Base-by-base conservation (phyloP, 352 stramenopile genomes). In the Thalassiosira mediterranea region DNA sequence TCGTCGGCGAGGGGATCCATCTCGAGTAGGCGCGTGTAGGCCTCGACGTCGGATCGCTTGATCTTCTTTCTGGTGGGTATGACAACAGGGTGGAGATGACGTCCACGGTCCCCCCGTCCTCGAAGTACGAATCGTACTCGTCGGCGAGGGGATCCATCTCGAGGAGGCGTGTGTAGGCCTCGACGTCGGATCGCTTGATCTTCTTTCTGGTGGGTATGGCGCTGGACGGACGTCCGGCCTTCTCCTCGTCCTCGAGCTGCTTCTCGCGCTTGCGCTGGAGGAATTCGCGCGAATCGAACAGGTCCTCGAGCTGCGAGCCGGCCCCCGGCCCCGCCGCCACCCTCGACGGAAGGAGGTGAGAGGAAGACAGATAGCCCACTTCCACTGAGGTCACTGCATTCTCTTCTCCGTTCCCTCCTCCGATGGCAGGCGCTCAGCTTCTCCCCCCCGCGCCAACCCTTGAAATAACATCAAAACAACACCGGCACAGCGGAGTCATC, bases 61-160 rank as follows among this genome's bases (percentile, higher is more conserved):
- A 82, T 77, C 38, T 82, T 82, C 11, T 68, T 68, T 48, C 58
- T 68, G 15, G 56, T 71, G 3, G 72, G 61, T 10, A 80, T 31
- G 10, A 37, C 47, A 91, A 68, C 48, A 90, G 72, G 3, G 87
- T 84, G 44, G 75, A 88, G 13, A 81, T 81, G 26, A 81, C 31
- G 64, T 73, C 56, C 11, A 92, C 75, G 0, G 62, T 80, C 0
- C 56, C 71, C 72, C 89, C 75, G 74, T 90, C 79, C 59, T 89
- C 76, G 79, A 92, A 92, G 34, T 88, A 89, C 0, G 81, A 81
- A 19, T 80, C 78, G 62, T 92, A 83, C 8, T 86, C 82, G 75
- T 92, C 87, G 3, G 83, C 84, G 51, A 84, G 84, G 13, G 87
- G 87, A 66, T 92, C 67, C 66, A 84, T 76, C 64, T 92, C 83